These are phyloP conservation scores for Rhynchosporium agropyri DNA, from an alignment of 2,329 filamentous ascomycete genomes.

Conservation along the genomic window DNA sequence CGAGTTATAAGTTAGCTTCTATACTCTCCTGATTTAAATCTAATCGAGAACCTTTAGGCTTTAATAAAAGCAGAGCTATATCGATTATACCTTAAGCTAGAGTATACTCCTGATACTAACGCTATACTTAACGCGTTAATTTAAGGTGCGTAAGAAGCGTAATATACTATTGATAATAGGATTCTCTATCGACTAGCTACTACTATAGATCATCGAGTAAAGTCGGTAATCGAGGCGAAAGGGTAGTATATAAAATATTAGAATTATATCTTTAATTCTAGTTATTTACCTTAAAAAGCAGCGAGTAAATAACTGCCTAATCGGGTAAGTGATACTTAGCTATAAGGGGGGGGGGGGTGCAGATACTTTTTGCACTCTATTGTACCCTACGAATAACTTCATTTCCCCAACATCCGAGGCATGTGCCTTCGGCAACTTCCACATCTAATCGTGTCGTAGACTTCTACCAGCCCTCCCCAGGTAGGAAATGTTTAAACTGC, in stretches of 20 bases:
- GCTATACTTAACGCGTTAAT: not conserved
- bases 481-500: too few relatives aligned
- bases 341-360: too few relatives aligned
- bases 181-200: not conserved
- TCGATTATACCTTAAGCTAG: not conserved
- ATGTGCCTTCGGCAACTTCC: too few relatives aligned
- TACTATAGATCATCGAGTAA: too few relatives aligned
- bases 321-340: not conserved
- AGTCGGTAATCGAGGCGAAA: too few relatives aligned
- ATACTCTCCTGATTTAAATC: constrained; percentile 4
- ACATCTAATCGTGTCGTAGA: too few relatives aligned
- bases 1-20: not conserved
- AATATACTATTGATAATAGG: not conserved
- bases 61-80: constrained; percentile 7
- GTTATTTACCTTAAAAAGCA: not conserved
- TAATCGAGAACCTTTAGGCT: not conserved
- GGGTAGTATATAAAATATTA: too few relatives aligned
- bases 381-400: too few relatives aligned
- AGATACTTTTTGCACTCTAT: too few relatives aligned
- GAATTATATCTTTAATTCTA: not conserved
- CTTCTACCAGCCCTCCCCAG: too few relatives aligned
- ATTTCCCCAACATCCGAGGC: too few relatives aligned
- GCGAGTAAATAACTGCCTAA: not conserved
- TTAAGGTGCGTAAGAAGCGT: not conserved
- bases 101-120: not conserved